Evolutionary conservation across 2,329 filamentous ascomycete genomes (phyloP).

Genomic region (Daldinia eschscholtzii): DNA sequence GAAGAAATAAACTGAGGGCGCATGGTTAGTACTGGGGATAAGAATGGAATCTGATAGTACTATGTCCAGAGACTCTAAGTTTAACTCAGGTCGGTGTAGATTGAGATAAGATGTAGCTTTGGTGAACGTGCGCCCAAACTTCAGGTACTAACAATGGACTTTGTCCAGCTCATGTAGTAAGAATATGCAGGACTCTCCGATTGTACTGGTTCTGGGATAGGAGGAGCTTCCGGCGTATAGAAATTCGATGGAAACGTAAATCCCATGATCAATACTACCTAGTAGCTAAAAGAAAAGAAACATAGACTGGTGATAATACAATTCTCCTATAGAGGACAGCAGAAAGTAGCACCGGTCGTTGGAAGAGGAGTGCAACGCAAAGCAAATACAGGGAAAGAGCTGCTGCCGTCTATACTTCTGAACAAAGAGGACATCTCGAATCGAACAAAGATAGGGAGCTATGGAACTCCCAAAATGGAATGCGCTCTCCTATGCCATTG

Average conservation of each 20-base stretch:
- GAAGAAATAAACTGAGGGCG: slow-evolving; percentile 91
- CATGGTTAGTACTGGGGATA: slow-evolving; percentile 42
- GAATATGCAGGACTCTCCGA: background rate
- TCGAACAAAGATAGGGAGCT: slow-evolving; percentile 1
- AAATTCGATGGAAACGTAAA: background rate
- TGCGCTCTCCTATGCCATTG: background rate
- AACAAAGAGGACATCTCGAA: slow-evolving; percentile 7
- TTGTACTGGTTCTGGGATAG: background rate
- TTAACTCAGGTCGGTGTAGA: background rate
- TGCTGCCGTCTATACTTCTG: background rate
- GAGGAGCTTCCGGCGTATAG: background rate
- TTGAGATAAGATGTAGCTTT: background rate
- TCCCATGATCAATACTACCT: slow-evolving; percentile 8
- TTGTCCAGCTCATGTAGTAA: background rate
- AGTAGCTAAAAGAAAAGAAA: slow-evolving; percentile 3
- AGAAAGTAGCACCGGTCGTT: background rate
- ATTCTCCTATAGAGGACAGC: background rate
- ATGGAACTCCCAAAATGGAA: background rate
- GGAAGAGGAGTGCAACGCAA: background rate
- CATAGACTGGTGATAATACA: background rate
- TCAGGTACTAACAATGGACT: slow-evolving; percentile 15
- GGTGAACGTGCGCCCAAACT: background rate
- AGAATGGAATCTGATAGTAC: background rate
- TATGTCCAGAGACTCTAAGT: background rate
- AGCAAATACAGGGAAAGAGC: background rate